A percentile compares a stretch with the other conserved stretches of the same genome.
These are phyloP conservation scores for Quercus bicolor DNA, from an alignment of 306 rosid genomes.

Conservation along the genomic window DNA sequence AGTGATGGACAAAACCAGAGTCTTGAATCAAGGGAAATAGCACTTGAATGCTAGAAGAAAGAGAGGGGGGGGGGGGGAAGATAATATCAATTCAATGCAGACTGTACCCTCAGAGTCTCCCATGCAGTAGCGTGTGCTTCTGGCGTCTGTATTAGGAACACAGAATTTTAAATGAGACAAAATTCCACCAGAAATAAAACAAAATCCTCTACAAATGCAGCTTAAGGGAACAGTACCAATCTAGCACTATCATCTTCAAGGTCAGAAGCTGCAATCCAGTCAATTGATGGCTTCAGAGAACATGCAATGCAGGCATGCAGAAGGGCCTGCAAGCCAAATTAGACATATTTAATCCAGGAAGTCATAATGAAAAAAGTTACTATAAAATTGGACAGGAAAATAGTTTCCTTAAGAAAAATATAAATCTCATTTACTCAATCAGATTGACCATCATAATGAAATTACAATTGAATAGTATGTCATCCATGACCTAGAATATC, in stretches of 20 bases:
- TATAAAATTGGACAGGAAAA: background rate
- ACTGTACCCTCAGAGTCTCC: slow-evolving; percentile 75
- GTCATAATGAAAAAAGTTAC: background rate
- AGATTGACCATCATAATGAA: slow-evolving; percentile 5
- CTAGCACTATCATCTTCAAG: slow-evolving; percentile 88
- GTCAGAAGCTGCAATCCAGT: slow-evolving; percentile 99
- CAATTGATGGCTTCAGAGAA: slow-evolving; percentile 82
- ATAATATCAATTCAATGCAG: background rate
- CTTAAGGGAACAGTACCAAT: slow-evolving; percentile 45
- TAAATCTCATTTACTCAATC: slow-evolving; percentile 5
- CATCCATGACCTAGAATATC: background rate
- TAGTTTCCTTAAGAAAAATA: background rate
- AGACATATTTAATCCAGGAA: slow-evolving; percentile 3
- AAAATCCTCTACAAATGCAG: slow-evolving; percentile 21
- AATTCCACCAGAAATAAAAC: slow-evolving; percentile 7
- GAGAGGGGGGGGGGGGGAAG: background rate
- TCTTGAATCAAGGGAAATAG: background rate
- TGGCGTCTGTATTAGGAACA: slow-evolving; percentile 62
- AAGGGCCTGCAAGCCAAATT: slow-evolving; percentile 70
- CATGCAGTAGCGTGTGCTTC: slow-evolving; percentile 88
- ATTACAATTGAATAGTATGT: background rate
- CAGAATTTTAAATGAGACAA: slow-evolving; percentile 20
- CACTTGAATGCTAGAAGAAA: background rate
- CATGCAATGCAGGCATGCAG: slow-evolving; percentile 91
- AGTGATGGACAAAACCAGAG: background rate